These are phyloP conservation scores for Candida hungchunana DNA, from an alignment of 805 yeast species.

Conservation along the genomic window DNA sequence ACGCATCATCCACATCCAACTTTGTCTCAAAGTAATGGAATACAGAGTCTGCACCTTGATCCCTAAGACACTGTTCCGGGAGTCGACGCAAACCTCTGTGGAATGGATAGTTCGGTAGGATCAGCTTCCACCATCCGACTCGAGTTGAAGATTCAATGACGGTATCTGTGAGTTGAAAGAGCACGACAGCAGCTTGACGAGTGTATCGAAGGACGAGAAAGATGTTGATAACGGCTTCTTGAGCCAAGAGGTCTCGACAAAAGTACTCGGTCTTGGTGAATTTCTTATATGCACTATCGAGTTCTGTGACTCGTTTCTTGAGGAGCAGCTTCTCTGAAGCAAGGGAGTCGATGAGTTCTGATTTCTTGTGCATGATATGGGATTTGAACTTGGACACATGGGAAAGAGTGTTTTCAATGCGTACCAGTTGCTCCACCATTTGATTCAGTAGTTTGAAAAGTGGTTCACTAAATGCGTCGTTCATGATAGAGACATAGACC, in stretches of 20 bases:
- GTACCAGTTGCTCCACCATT: slow-evolving; percentile 29
- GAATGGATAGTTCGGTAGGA: slow-evolving; percentile 36
- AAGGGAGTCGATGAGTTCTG: slow-evolving; percentile 4
- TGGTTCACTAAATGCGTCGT: slow-evolving; percentile 30
- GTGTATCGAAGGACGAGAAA: slow-evolving; percentile 38
- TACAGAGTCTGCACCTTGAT: slow-evolving; percentile 44
- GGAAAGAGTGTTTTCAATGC: slow-evolving; percentile 16
- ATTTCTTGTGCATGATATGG: neutral
- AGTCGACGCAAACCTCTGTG: slow-evolving; percentile 36
- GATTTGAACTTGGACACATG: neutral
- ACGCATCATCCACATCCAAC: slow-evolving; percentile 42
- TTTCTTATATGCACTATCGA: slow-evolving; percentile 33
- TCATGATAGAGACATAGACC: slow-evolving; percentile 29
- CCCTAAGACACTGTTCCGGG: slow-evolving; percentile 39
- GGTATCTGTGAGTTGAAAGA: slow-evolving; percentile 25
- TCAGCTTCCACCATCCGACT: slow-evolving; percentile 30
- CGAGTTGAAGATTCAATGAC: slow-evolving; percentile 6
- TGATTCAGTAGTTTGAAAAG: slow-evolving; percentile 28
- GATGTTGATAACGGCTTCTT: slow-evolving; percentile 34
- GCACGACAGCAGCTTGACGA: slow-evolving; percentile 36
- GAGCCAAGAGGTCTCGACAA: slow-evolving; percentile 31
- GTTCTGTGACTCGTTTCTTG: slow-evolving; percentile 27
- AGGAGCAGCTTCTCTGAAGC: slow-evolving; percentile 20
- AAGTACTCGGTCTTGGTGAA: slow-evolving; percentile 35
- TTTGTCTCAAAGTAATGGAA: slow-evolving; percentile 39